Conservation (phyloP, 73 alveolate genomes). For the Chromera velia region DNA sequence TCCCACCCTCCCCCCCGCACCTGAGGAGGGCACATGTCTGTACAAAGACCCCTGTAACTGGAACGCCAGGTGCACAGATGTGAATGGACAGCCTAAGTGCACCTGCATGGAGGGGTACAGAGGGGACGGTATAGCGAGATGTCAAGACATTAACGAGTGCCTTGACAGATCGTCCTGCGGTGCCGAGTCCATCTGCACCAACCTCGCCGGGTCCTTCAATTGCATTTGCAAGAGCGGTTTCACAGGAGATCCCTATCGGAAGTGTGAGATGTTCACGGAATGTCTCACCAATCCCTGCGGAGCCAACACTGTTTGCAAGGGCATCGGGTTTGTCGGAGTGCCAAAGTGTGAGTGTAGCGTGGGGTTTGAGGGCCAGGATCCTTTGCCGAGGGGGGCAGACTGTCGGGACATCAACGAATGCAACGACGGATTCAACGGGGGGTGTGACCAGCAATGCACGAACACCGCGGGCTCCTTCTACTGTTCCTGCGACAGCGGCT, state of each 20-base stretch:
- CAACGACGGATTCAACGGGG: background rate
- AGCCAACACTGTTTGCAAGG: background rate
- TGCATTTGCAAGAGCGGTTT: background rate
- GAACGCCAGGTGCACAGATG: background rate
- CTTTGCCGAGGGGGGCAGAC: background rate
- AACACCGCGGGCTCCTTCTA: background rate
- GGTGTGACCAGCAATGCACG: background rate
- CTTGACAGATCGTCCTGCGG: background rate
- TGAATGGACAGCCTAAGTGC: background rate
- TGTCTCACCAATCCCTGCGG: background rate
- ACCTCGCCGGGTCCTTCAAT: background rate
- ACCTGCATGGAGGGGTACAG: background rate
- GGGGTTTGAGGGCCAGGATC: background rate
- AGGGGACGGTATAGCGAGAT: background rate
- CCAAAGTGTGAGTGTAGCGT: background rate
- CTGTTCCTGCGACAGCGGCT: background rate
- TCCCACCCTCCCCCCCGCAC: too few relatives aligned
- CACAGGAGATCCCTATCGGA: background rate
- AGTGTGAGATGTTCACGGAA: background rate
- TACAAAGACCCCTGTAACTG: background rate
- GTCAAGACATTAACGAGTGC: background rate
- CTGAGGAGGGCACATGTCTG: background rate
- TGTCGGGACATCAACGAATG: background rate
- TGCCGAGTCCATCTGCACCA: background rate
- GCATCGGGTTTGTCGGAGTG: background rate